Base-by-base conservation (phyloP, 805 yeast genomes). In the Candida insectalens region DNA sequence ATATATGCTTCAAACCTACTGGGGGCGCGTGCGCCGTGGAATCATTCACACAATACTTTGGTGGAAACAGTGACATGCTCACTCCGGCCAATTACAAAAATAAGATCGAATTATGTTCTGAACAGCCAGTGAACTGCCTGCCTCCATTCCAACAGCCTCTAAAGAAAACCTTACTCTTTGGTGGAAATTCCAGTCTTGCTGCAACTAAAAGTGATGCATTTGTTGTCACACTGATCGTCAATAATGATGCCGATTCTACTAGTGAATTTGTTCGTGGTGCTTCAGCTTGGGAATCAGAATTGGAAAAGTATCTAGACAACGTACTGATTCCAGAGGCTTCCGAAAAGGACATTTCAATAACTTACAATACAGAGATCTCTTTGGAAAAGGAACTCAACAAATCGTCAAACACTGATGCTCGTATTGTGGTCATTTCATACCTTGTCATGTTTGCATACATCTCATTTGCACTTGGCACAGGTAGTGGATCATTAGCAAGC, bases 71-170 rank as follows among this genome's bases (percentile, higher is more conserved):
- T 4, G 46, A 46, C 13, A 55, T 60, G 26, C 52, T 79, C 4
- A 65, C 70, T 6, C 71, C 71, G 25, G 16, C 31, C 2, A 46
- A 44, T 1, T 89, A 95, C 95, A 50, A 62, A 27, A 41, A 49
- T 2, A 60, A 69, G 34, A 50, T 89, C 8, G 47, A 62, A 34
- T 50, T 57, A 3, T 89, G 98, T 51, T 67, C 92, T 0, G 63
- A 68, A 14, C 72, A 84, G 1, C 97, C 97, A 0, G 96, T 89
- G 2, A 78, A 73, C 41, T 89, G 98, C 51, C 60, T 89, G 26
- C 97, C 98, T 1, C 58, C 77, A 0, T 89, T 88, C 57, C 95
- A 84, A 49, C 96, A 87, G 52, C 97, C 97, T 0, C 62, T 89
- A 41, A 80, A 77, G 44, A 71, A 75, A 19, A 73, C 77, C 34